A percentile compares a stretch with the other conserved stretches of the same genome.
phyloP scores from a whole-genome alignment of 108 stramenopile species.

The Schizochytrium sp. region DNA sequence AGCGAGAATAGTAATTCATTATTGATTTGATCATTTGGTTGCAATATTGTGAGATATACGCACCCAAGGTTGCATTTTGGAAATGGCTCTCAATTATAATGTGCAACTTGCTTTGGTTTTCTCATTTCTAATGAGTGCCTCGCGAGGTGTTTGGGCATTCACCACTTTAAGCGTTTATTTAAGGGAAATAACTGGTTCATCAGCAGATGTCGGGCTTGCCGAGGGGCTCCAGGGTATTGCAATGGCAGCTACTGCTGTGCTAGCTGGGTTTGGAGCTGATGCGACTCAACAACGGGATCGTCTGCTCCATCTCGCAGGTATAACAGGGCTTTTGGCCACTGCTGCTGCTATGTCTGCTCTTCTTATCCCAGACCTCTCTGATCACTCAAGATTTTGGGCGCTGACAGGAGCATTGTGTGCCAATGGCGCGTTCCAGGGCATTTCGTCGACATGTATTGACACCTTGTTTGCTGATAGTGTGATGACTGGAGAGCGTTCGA shows the following conservation, averaged over 20 bases:
- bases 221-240: slow-evolving; percentile 62
- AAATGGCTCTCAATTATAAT: slow-evolving; percentile 24
- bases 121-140: slow-evolving; percentile 4
- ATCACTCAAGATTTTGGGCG: background rate
- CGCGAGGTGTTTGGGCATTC: slow-evolving; percentile 50
- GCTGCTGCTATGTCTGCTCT: slow-evolving; percentile 23
- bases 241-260: background rate
- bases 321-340: background rate
- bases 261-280: slow-evolving; percentile 45
- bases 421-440: slow-evolving; percentile 31
- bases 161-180: slow-evolving; percentile 15
- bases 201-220: slow-evolving; percentile 45
- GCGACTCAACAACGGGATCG: background rate
- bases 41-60: no score
- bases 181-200: background rate
- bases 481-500: slow-evolving; percentile 67
- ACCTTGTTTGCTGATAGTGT: slow-evolving; percentile 66
- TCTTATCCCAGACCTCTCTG: background rate
- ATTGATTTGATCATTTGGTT: no score
- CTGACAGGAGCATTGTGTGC: background rate
- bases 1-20: no score
- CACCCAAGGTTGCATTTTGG: background rate
- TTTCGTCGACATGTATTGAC: slow-evolving; percentile 13
- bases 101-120: slow-evolving; percentile 44
- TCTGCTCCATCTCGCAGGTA: background rate